A percentile compares a stretch with the other conserved stretches of the same genome.
phyloP scores from a whole-genome alignment of 2,329 filamentous ascomycete species.

The Exophiala sp. region DNA sequence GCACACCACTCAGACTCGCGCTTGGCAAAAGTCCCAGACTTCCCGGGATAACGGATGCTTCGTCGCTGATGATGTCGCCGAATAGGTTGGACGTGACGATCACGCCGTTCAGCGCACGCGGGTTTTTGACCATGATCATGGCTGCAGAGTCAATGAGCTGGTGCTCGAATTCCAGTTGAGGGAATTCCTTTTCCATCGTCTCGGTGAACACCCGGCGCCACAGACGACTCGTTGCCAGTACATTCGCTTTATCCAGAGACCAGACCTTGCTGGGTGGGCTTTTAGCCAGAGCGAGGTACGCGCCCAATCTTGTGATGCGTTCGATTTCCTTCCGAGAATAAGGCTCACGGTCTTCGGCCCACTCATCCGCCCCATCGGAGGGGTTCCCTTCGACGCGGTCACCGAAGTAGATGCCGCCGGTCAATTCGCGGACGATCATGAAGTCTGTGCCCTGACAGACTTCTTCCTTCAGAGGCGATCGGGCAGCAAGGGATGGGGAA shows the following conservation, averaged over 20 bases:
- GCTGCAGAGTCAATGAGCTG: slow-evolving; percentile 96
- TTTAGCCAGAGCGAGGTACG: slow-evolving; percentile 72
- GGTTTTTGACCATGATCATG: slow-evolving; percentile 97
- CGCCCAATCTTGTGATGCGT: slow-evolving; percentile 78
- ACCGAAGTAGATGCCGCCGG: slow-evolving; percentile 92
- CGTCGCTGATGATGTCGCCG: slow-evolving; percentile 93
- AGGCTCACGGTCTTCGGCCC: slow-evolving; percentile 77
- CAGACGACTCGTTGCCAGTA: slow-evolving; percentile 81
- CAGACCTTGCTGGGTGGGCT: slow-evolving; percentile 74
- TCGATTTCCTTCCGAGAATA: slow-evolving; percentile 85
- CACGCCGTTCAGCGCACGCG: slow-evolving; percentile 79
- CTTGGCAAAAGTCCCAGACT: slow-evolving; percentile 84
- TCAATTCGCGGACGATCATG: slow-evolving; percentile 87
- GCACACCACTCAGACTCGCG: slow-evolving; percentile 80
- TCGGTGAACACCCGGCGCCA: slow-evolving; percentile 87
- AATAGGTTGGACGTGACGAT: slow-evolving; percentile 92
- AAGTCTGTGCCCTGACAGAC: slow-evolving; percentile 87
- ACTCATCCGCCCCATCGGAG: slow-evolving; percentile 56
- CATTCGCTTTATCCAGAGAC: slow-evolving; percentile 94
- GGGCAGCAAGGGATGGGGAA: slow-evolving; percentile 76
- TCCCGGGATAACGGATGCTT: slow-evolving; percentile 90
- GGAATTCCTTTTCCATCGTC: slow-evolving; percentile 84
- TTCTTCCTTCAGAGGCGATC: slow-evolving; percentile 80
- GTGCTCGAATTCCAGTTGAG: slow-evolving; percentile 76
- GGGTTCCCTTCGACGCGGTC: slow-evolving; percentile 74